Percentiles rank a stretch among this genome's conserved stretches.
Conservation (phyloP, 768 basidiomycete genomes). For the Phaeotremella skinneri region DNA sequence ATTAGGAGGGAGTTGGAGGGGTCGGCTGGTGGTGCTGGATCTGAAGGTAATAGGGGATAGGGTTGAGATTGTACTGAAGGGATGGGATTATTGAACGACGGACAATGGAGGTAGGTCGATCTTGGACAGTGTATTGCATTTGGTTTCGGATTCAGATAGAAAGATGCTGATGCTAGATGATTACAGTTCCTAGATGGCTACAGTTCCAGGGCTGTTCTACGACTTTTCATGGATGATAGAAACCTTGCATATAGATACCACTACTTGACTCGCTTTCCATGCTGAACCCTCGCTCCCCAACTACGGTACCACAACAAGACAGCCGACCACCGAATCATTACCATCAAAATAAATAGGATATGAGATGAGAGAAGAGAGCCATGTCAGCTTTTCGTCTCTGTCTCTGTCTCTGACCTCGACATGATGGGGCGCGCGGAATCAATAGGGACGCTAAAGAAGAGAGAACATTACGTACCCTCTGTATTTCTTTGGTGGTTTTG, state of each 20-base stretch:
- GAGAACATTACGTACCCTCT: constrained; percentile 33
- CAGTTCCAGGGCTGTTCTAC: background rate
- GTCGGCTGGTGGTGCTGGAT: background rate
- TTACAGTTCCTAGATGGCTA: background rate
- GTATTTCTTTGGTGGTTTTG: constrained; percentile 38
- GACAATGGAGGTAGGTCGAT: background rate
- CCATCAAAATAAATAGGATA: background rate
- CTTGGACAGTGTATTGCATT: background rate
- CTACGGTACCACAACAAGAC: constrained; percentile 20
- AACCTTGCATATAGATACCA: background rate
- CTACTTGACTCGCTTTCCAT: constrained; percentile 36
- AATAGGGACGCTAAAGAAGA: background rate
- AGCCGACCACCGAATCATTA: too few relatives aligned
- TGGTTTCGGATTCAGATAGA: background rate
- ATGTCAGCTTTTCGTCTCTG: too few relatives aligned
- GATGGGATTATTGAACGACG: background rate
- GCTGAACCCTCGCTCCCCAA: constrained; percentile 45
- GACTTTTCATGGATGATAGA: constrained; percentile 3
- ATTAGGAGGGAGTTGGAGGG: constrained; percentile 43
- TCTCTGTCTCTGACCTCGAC: too few relatives aligned
- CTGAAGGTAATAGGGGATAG: constrained; percentile 14
- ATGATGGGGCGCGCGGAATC: background rate
- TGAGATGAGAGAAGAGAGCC: constrained; percentile 4
- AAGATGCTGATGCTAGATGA: background rate
- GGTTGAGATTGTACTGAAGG: background rate